A percentile compares a stretch with the other conserved stretches of the same genome.
These are phyloP conservation scores for Umbelopsis ramanniana DNA, from an alignment of 192 early-diverging fungal species.

Conservation along the genomic window DNA sequence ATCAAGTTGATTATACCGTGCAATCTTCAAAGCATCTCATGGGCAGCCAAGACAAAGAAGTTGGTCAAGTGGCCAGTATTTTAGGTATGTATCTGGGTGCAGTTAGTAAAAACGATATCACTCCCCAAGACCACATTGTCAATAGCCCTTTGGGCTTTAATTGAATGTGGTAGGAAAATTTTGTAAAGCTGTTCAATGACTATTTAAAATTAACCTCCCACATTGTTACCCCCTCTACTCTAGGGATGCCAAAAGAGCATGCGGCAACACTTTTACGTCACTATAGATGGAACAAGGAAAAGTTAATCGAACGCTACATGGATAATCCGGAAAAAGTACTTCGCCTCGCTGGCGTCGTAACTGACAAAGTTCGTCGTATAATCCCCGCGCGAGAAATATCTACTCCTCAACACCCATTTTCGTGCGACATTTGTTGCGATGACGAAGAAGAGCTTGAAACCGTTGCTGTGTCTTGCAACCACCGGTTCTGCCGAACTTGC, in stretches of 20 bases:
- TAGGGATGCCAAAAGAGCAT: conserved; percentile 55
- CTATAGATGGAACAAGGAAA: conserved; percentile 89
- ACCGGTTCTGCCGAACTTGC: conserved; percentile 89
- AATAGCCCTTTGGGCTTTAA: background rate
- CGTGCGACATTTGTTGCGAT: conserved; percentile 92
- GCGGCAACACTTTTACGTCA: conserved; percentile 78
- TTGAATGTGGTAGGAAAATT: too few relatives aligned
- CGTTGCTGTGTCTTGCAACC: conserved; percentile 82
- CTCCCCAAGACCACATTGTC: background rate
- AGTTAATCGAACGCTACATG: conserved; percentile 78
- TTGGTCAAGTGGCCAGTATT: conserved; percentile 73
- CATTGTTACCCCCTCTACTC: background rate
- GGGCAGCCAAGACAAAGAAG: conserved; percentile 65
- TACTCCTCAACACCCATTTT: conserved; percentile 49
- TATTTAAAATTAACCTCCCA: too few relatives aligned
- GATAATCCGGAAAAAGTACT: conserved; percentile 69
- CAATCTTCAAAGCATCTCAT: conserved; percentile 65
- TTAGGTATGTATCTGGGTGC: conserved; percentile 49
- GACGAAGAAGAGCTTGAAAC: conserved; percentile 63
- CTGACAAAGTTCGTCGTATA: conserved; percentile 45
- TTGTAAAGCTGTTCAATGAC: too few relatives aligned
- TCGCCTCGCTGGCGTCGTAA: conserved; percentile 71
- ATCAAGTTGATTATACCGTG: conserved; percentile 77
- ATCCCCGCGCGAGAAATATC: conserved; percentile 36
- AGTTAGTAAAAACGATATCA: background rate